Conservation (phyloP, 148 eudicot genomes). For the Pouteria glomerata region DNA sequence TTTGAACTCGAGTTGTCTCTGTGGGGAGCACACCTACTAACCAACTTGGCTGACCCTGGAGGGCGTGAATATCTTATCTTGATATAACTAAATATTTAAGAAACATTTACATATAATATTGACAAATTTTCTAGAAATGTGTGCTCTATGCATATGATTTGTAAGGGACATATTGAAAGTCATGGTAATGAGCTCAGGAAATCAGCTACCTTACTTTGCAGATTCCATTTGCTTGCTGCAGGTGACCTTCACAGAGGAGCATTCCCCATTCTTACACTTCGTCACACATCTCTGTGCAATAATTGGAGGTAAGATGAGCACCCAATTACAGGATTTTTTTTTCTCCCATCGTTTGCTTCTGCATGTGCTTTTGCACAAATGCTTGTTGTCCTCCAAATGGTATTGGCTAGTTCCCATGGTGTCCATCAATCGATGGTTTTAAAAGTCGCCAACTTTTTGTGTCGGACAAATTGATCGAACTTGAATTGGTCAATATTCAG, state of each 20-base stretch:
- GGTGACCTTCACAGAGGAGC: conserved; percentile 74
- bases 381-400: background rate
- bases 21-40: no score
- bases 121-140: background rate
- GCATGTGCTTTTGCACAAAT: background rate
- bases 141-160: conserved; percentile 2
- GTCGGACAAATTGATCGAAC: background rate
- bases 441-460: no score
- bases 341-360: background rate
- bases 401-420: background rate
- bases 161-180: background rate
- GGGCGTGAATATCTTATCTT: no score
- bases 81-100: no score
- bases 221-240: conserved; percentile 23
- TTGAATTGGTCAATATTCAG: background rate
- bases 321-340: background rate
- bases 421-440: background rate
- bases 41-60: no score
- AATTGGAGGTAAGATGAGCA: conserved; percentile 74
- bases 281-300: conserved; percentile 86
- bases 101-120: no score
- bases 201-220: background rate
- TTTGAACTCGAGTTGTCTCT: no score
- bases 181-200: background rate
- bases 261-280: conserved; percentile 71